These are phyloP conservation scores for Lepidium sativum DNA, from an alignment of 345 rosid species.

Conservation along the genomic window DNA sequence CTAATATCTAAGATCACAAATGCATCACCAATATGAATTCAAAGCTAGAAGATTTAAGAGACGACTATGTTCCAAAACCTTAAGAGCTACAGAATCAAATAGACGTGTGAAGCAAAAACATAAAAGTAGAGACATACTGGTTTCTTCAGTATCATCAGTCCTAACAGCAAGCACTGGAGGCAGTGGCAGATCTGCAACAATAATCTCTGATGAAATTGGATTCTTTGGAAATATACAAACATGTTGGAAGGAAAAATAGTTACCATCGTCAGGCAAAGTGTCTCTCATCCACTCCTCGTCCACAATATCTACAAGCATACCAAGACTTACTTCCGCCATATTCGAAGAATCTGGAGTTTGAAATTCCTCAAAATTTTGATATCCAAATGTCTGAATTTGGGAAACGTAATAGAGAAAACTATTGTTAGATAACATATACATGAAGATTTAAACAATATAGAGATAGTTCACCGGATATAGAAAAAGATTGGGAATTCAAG, in stretches of 20 bases:
- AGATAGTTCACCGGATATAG: background rate
- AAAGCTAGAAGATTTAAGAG: background rate
- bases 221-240: background rate
- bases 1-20: background rate
- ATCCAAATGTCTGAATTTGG: background rate
- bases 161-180: conserved; percentile 70
- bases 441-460: background rate
- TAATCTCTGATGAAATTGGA: background rate
- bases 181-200: conserved; percentile 63
- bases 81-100: background rate
- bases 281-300: conserved; percentile 98
- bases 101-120: background rate
- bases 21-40: background rate
- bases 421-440: background rate
- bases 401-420: background rate
- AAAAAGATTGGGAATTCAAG: background rate
- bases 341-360: background rate
- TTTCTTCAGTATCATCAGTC: conserved; percentile 81
- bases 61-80: background rate
- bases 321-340: conserved; percentile 71
- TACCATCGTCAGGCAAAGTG: conserved; percentile 90
- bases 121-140: conserved; percentile 42
- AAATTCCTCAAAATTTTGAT: background rate
- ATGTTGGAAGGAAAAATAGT: background rate
- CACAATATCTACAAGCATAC: conserved; percentile 77